Evolutionary conservation across 192 early-diverging fungal genomes (phyloP), one percentile per base, ranked within the genome.

Genomic region (Dissophora ornata): DNA sequence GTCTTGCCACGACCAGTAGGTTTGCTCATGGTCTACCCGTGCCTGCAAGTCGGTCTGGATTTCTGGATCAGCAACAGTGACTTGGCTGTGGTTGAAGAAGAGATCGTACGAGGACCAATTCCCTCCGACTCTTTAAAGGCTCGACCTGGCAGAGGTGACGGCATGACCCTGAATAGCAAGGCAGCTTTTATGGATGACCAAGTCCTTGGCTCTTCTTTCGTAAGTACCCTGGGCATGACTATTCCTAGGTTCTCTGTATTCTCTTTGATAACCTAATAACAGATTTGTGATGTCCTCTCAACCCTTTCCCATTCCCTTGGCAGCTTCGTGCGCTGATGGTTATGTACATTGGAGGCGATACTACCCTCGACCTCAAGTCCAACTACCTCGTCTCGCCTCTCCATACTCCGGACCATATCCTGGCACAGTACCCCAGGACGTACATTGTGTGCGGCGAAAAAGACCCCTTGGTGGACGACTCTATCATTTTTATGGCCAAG

Each of bases 391-490:
- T 99, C 12, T 92, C 89, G 26, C 97, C 97, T 1, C 84, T 93
- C 10, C 84, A 92, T 21, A 94, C 95, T 0, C 97, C 97, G 0
- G 90, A 93, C 60, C 84, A 90, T 46, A 68, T 99, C 16, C 70
- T 99, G 42, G 93, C 93, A 2, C 85, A 90, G 40, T 99, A 97
- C 77, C 97, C 97, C 19, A 91, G 92, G 24, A 92, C 92, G 0
- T 96, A 93, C 71, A 88, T 97, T 50, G 85, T 99, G 51, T 92
- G 91, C 62, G 97, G 97, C 41, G 96, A 97, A 65, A 97, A 96
- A 69, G 97, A 99, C 73, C 97, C 97, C 3, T 87, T 99, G 41
- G 94, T 99, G 5, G 97, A 99, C 80, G 97, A 99, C 80, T 96
- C 96, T 3, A 90, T 97, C 21, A 80, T 99, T 18, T 92, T 97